Percentiles rank a stretch among this genome's conserved stretches.
Conservation (phyloP, 192 early-diverging fungal genomes). For the Coemansia sp. region DNA sequence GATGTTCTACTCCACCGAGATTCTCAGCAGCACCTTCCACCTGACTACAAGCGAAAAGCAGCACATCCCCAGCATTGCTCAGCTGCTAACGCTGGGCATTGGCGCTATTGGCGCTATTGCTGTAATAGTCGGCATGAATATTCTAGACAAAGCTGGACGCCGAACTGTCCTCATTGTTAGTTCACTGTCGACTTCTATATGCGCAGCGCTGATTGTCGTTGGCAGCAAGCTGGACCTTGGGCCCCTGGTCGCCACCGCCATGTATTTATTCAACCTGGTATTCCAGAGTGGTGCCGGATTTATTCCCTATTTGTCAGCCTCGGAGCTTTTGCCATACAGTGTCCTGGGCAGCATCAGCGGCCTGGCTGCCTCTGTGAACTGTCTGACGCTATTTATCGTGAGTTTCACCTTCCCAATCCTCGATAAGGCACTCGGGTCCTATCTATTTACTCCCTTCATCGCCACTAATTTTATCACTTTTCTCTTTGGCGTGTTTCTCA, state of each 20-base stretch:
- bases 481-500: slow-evolving; percentile 51
- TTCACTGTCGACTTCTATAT: slow-evolving; percentile 64
- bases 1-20: slow-evolving; percentile 82
- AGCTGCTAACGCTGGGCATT: slow-evolving; percentile 78
- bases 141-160: slow-evolving; percentile 80
- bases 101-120: slow-evolving; percentile 73
- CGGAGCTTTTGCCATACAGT: slow-evolving; percentile 73
- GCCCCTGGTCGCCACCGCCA: slow-evolving; percentile 60
- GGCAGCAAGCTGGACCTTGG: slow-evolving; percentile 63
- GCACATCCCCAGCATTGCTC: slow-evolving; percentile 61
- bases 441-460: slow-evolving; percentile 71
- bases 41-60: slow-evolving; percentile 36
- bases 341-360: slow-evolving; percentile 68
- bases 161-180: slow-evolving; percentile 66
- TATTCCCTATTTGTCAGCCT: slow-evolving; percentile 81
- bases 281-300: slow-evolving; percentile 85
- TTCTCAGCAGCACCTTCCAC: slow-evolving; percentile 64
- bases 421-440: slow-evolving; percentile 56
- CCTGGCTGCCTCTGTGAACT: slow-evolving; percentile 66
- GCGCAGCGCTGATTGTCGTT: slow-evolving; percentile 59
- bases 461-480: slow-evolving; percentile 47
- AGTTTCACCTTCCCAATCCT: slow-evolving; percentile 64
- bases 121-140: slow-evolving; percentile 69
- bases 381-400: slow-evolving; percentile 67
- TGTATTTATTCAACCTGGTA: slow-evolving; percentile 76